Evolutionary conservation across 179 eudicot genomes (phyloP).

Genomic region (Silene coronaria): DNA sequence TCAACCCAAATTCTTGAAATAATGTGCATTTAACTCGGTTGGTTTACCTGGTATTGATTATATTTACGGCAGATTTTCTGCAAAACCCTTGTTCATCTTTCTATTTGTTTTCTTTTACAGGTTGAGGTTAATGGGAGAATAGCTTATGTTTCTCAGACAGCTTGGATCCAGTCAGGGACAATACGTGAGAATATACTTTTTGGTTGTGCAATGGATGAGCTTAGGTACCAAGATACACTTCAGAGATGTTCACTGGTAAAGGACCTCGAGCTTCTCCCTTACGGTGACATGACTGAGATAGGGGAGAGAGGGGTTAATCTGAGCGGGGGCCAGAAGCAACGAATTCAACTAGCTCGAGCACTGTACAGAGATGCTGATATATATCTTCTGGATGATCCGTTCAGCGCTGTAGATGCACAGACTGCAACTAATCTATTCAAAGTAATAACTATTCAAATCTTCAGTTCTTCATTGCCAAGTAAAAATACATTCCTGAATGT

Average conservation of each 20-base stretch:
- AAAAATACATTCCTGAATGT: neutral
- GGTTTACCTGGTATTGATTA: no score
- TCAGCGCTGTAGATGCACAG: conserved; percentile 82
- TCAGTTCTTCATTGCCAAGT: neutral
- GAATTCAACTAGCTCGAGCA: conserved; percentile 70
- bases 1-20: conserved; percentile 26
- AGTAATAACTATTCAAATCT: conserved; percentile 30
- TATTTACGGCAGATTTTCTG: no score
- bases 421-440: conserved; percentile 64
- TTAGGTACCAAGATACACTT: conserved; percentile 56
- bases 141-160: conserved; percentile 70
- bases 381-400: conserved; percentile 76
- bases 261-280: conserved; percentile 58
- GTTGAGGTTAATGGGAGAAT: conserved; percentile 49
- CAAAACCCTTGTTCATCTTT: neutral
- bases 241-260: conserved; percentile 53
- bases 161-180: conserved; percentile 76
- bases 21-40: no score
- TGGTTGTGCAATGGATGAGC: conserved; percentile 43
- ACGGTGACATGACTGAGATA: conserved; percentile 66
- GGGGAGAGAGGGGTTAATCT: conserved; percentile 78
- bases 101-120: conserved; percentile 24
- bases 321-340: conserved; percentile 74
- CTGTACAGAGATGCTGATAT: conserved; percentile 65
- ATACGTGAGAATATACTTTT: conserved; percentile 64